Evolutionary conservation across 345 rosid species (phyloP), one percentile per base, ranked within the genome.

Genomic region (Linum lewisii): DNA sequence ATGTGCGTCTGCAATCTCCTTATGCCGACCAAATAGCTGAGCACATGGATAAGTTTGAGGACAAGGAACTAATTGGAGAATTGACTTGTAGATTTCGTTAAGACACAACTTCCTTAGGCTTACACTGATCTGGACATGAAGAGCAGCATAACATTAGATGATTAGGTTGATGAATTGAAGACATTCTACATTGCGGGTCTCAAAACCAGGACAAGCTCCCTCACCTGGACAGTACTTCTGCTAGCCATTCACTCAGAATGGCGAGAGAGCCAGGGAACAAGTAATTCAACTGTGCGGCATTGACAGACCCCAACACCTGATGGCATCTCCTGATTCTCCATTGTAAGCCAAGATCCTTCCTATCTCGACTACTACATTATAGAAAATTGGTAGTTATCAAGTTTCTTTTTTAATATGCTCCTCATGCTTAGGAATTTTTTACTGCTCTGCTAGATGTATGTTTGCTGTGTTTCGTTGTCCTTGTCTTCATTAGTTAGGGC

Each of bases 11-110:
- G 58, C 64, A 63, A 51, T 67, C 62, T 69, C 70, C 75, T 60
- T 65, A 75, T 66, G 69, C 58, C n/a, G 79, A 67, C 49, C 68
- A 73, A 73, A 59, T 83, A 54, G 37, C 69, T 60, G 62, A 63
- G 60, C 72, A 72, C 38, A 63, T 77, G 66, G 67, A 75, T 62
- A 72, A 73, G 64, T 73, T 72, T 54, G 88, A 75, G 55, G 79
- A 73, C 24, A 61, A 60, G 37, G 80, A 86, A 36, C 76, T 78
- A 19, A 51, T 71, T 62, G 50, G 65, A 52, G 63, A 64, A 68
- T 83, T 42, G 66, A 51, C 65, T 37, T 51, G 25, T 52, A 60
- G 47, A 42, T 42, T 42, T 11, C 16, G 11, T 11, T 42, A 42
- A 42, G 47, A 42, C 2, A 4, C 47, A 42, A 15, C 52, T 49